Percentiles rank a stretch among this genome's conserved stretches.
Evolutionary conservation across 345 rosid species (phyloP).

Genomic region (Syzygium jambos): DNA sequence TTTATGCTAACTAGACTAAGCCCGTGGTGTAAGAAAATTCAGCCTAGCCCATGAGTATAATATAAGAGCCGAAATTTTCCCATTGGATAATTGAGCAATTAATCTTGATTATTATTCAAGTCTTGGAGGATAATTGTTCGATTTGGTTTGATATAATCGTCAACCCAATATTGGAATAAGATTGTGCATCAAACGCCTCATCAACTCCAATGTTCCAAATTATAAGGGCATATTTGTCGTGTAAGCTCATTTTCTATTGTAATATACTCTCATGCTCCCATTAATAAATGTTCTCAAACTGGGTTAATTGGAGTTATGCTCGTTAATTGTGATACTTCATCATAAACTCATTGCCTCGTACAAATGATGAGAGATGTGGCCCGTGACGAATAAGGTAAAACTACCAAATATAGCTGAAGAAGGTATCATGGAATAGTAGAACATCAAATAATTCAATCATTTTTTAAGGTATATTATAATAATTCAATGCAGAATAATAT

Average conservation of each 20-base stretch:
- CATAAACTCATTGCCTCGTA: neutral
- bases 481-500: too few species aligned
- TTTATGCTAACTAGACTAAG: too few species aligned
- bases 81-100: too few species aligned
- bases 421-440: neutral
- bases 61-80: too few species aligned
- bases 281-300: neutral
- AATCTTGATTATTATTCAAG: too few species aligned
- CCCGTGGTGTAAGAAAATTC: too few species aligned
- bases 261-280: neutral
- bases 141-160: too few species aligned
- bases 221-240: neutral
- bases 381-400: neutral
- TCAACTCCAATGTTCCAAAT: neutral
- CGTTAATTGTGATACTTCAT: neutral
- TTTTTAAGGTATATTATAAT: neutral
- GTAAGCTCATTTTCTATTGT: neutral
- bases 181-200: neutral
- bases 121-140: too few species aligned
- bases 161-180: neutral
- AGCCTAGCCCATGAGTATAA: too few species aligned
- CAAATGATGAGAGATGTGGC: neutral
- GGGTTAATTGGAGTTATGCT: neutral
- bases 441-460: neutral
- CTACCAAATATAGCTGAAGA: neutral